Evolutionary conservation across 2,329 filamentous ascomycete species (phyloP), one percentile per base, ranked within the genome.

Genomic region (Corniculantispora saksenae): DNA sequence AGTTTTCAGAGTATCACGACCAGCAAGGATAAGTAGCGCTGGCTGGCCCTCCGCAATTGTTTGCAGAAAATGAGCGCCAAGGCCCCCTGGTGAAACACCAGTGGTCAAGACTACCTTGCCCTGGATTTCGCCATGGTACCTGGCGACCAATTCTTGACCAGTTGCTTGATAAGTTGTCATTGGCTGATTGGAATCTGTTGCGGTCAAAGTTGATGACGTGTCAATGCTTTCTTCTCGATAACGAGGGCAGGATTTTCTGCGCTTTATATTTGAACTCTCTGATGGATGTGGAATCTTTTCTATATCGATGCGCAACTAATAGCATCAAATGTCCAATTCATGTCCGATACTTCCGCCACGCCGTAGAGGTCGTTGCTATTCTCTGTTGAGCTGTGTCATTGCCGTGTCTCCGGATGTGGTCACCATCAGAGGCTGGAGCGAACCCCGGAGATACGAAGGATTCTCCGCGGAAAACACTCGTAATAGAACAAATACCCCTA

Each of bases 1-100:
- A 7, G 76, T 58, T 65, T 80, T 83, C 13, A 70, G 57, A 4
- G 69, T 57, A 40, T 74, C 78, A 58, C 81, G 80, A n/a, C 78
- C 77, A 29, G 73, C 79, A 32, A 81, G 76, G 48, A 79, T 77
- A 53, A 83, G 76, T 50, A 75, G 67, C 12, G 72, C 65, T 0
- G 80, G 78, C 3, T 72, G 67, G 35, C 75, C 75, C 9, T 72
- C 67, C 23, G 80, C 78, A 55, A 81, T 71, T 27, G 71, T 66
- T 12, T 68, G 53, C 21, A 71, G 70, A 45, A 77, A 77, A 17
- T 68, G 63, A 23, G 72, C 71, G 19, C 77, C 77, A 8, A 79
- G 69, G 9, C 73, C 70, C 43, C 71, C 71, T 1, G 74, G 75
- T 8, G 74, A 74, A 27, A 76, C 72, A 29, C 77, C 77, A 15